These are phyloP conservation scores for Tripidium arundinaceum DNA, from an alignment of 202 grass and related monocot genomes.

Conservation along the genomic window DNA sequence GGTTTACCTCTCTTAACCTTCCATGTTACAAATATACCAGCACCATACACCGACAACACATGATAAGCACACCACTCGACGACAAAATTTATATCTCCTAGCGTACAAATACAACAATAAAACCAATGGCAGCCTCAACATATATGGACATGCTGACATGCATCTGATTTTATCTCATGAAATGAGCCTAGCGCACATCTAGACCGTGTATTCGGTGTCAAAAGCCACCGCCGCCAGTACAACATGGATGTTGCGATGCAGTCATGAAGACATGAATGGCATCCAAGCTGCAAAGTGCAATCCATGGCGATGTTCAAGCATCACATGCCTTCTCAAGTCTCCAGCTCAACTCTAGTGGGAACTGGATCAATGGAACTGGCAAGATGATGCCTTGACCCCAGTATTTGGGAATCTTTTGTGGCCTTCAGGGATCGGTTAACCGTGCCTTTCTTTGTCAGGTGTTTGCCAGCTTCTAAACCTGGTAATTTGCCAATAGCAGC, in stretches of 20 bases:
- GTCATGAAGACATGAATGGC: background rate
- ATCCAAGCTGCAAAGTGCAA: background rate
- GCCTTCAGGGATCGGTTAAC: conserved; percentile 26
- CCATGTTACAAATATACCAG: background rate
- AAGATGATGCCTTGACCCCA: conserved; percentile 25
- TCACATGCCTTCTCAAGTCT: conserved; percentile 29
- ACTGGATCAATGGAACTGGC: conserved; percentile 21
- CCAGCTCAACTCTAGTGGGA: conserved; percentile 35
- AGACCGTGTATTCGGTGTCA: background rate
- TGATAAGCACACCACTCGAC: background rate
- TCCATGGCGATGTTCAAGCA: background rate
- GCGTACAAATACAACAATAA: conserved; percentile 10
- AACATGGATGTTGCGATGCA: background rate
- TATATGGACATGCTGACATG: background rate
- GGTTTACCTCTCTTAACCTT: background rate
- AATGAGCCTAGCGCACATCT: background rate
- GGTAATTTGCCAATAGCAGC: background rate
- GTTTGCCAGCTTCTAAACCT: conserved; percentile 38
- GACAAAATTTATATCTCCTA: background rate
- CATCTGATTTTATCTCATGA: background rate
- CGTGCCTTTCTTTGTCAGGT: background rate
- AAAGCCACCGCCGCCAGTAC: background rate
- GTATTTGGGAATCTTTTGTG: background rate
- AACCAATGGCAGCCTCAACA: background rate
- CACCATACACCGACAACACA: background rate